Percentiles rank a stretch among this genome's conserved stretches.
These are phyloP conservation scores for Coleophoma eucalyptorum DNA, from an alignment of 2,329 filamentous ascomycete species.

Conservation along the genomic window DNA sequence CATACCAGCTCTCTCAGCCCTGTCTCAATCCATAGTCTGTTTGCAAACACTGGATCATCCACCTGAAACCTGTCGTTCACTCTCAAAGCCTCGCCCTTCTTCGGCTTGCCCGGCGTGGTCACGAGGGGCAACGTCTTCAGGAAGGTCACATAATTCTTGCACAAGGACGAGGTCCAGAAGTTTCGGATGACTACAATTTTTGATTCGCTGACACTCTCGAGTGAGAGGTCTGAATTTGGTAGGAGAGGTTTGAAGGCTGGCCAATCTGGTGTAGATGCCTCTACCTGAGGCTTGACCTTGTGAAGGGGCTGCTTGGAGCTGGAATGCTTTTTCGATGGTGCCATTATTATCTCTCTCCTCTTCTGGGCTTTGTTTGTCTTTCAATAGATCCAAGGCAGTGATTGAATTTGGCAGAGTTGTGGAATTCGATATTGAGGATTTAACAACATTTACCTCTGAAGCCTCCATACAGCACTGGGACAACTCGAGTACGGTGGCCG, in stretches of 20 bases:
- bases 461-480: no score
- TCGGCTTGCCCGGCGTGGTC: conserved; percentile 63
- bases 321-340: conserved; percentile 16
- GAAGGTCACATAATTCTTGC: conserved; percentile 61
- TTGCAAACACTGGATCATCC: conserved; percentile 70
- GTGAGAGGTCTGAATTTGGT: conserved; percentile 47
- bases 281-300: conserved; percentile 4
- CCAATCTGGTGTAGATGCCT: conserved; percentile 47
- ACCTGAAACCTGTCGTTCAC: conserved; percentile 90
- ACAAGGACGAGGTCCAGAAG: conserved; percentile 58
- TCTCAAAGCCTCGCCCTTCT: conserved; percentile 65
- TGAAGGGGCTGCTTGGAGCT: conserved; percentile 7
- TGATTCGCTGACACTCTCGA: conserved; percentile 47
- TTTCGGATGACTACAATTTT: conserved; percentile 63
- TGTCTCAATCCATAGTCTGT: conserved; percentile 72
- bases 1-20: conserved; percentile 55
- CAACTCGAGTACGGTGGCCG: no score
- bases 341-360: conserved; percentile 5
- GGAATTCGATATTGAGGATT: not conserved
- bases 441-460: no score
- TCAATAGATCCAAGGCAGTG: not conserved
- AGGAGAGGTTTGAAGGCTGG: conserved; percentile 54
- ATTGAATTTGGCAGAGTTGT: not conserved
- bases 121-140: conserved; percentile 53
- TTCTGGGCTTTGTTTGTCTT: not conserved